Percentiles rank a stretch among this genome's conserved stretches.
Conservation (phyloP, 495 filamentous ascomycete genomes). For the Aspergillus asperescens region DNA sequence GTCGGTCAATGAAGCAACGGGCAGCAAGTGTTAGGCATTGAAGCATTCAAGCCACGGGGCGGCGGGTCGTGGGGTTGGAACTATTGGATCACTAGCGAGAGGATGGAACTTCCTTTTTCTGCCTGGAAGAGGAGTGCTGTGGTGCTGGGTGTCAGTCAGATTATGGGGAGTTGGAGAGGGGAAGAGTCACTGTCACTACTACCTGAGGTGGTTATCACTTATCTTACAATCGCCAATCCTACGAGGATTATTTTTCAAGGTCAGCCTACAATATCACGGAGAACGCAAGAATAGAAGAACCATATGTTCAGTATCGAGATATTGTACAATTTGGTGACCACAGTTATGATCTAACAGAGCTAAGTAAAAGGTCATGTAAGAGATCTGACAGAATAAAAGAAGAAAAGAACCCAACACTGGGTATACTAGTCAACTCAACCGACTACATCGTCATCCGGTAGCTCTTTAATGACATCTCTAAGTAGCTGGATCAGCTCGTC, state of each 20-base stretch:
- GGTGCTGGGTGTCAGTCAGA: neutral
- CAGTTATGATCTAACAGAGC: neutral
- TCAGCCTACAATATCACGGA: too few relatives aligned
- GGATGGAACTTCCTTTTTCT: neutral
- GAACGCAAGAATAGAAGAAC: neutral
- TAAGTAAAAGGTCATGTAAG: neutral
- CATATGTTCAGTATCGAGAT: slow-evolving; percentile 14
- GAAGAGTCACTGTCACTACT: too few relatives aligned
- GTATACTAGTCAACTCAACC: slow-evolving; percentile 19
- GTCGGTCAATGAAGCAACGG: neutral
- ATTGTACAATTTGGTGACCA: slow-evolving; percentile 10
- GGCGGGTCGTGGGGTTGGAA: neutral
- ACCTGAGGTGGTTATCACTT: too few relatives aligned
- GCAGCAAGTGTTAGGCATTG: neutral
- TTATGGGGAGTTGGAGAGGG: neutral
- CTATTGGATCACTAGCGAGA: neutral
- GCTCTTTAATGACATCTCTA: slow-evolving; percentile 62
- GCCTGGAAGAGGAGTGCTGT: neutral
- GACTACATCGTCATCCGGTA: slow-evolving; percentile 61
- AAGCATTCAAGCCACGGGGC: neutral
- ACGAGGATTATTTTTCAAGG: too few relatives aligned
- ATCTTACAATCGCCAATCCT: neutral
- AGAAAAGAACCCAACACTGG: neutral
- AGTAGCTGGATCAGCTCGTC: slow-evolving; percentile 80
- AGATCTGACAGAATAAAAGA: neutral